A percentile compares a stretch with the other conserved stretches of the same genome.
phyloP scores from a whole-genome alignment of 352 stramenopile genomes.

The Nannochloropsis limnetica region DNA sequence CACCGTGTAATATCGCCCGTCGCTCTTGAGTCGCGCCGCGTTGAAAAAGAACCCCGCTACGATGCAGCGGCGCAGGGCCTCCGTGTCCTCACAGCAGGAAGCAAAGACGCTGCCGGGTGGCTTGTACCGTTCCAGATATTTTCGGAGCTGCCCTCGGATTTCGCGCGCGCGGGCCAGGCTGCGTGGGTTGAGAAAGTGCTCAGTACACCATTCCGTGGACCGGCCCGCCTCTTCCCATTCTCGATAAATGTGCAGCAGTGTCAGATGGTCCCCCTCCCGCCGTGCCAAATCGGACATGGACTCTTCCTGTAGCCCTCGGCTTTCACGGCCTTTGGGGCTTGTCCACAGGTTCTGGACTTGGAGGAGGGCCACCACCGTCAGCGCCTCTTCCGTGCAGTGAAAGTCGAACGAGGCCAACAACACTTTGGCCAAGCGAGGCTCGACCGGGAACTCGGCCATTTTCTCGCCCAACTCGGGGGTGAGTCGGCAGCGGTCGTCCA shows the following conservation, averaged over 20 bases:
- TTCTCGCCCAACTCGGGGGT: constrained; percentile 62
- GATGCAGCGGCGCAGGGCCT: constrained; percentile 44
- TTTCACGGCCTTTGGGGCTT: constrained; percentile 41
- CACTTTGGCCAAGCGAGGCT: constrained; percentile 59
- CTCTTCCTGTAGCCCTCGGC: constrained; percentile 37
- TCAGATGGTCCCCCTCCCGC: constrained; percentile 55
- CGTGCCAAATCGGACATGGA: constrained; percentile 52
- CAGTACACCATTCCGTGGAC: constrained; percentile 49
- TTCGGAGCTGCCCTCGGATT: constrained; percentile 46
- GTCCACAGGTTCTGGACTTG: constrained; percentile 52
- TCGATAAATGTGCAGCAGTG: constrained; percentile 55
- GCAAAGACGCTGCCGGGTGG: constrained; percentile 22
- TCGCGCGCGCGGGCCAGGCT: constrained; percentile 47
- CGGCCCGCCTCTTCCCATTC: constrained; percentile 42
- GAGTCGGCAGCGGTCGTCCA: constrained; percentile 90
- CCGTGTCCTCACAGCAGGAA: constrained; percentile 65
- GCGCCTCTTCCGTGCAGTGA: constrained; percentile 57
- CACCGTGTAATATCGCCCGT: constrained; percentile 55
- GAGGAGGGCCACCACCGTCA: constrained; percentile 53
- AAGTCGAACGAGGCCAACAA: constrained; percentile 41
- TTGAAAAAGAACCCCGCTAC: constrained; percentile 55
- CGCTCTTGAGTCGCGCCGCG: constrained; percentile 46
- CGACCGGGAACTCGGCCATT: constrained; percentile 69
- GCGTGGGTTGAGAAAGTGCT: constrained; percentile 50
- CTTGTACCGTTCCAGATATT: constrained; percentile 16